Evolutionary conservation across 1,284 basidiomycete species (phyloP).

Genomic region (Anthracocystis panici-leucophaei): DNA sequence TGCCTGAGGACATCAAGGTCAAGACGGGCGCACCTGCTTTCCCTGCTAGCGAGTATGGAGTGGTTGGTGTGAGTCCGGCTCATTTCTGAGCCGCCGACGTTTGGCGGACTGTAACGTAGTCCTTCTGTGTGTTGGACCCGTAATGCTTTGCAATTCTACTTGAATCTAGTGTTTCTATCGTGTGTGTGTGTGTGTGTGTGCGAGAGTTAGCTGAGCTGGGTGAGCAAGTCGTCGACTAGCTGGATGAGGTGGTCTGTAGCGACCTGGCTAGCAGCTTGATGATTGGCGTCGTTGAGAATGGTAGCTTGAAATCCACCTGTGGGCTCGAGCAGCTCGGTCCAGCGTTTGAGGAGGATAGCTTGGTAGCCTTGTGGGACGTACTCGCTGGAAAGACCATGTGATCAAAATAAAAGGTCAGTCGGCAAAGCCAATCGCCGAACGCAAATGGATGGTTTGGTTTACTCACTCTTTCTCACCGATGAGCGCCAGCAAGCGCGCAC

Average conservation of each 20-base stretch:
- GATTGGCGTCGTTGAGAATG: constrained; percentile 53
- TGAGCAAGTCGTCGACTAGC: constrained; percentile 32
- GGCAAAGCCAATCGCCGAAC: too few species aligned
- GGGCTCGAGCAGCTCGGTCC: constrained; percentile 28
- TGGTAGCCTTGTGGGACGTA: constrained; percentile 41
- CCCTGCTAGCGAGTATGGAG: constrained; percentile 40
- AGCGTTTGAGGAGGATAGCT: constrained; percentile 33
- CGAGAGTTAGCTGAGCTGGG: constrained; percentile 5
- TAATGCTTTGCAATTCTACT: constrained; percentile 2
- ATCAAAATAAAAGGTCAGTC: background rate
- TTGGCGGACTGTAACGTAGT: background rate
- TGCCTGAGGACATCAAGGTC: constrained; percentile 31
- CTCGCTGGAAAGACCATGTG: constrained; percentile 33
- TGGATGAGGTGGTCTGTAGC: constrained; percentile 49
- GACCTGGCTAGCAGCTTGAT: constrained; percentile 48
- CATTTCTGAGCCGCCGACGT: constrained; percentile 18
- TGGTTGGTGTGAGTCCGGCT: constrained; percentile 41
- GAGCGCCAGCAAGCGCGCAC: constrained; percentile 49
- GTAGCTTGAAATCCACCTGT: constrained; percentile 34
- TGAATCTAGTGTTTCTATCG: constrained; percentile 7
- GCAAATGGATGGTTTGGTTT: background rate
- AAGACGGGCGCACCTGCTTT: constrained; percentile 43
- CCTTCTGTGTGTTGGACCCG: background rate
- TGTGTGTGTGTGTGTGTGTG: background rate
- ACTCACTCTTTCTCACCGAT: constrained; percentile 62